A percentile compares a stretch with the other conserved stretches of the same genome.
Conservation (phyloP, 2,329 filamentous ascomycete genomes). For the Colletotrichum noveboracense region DNA sequence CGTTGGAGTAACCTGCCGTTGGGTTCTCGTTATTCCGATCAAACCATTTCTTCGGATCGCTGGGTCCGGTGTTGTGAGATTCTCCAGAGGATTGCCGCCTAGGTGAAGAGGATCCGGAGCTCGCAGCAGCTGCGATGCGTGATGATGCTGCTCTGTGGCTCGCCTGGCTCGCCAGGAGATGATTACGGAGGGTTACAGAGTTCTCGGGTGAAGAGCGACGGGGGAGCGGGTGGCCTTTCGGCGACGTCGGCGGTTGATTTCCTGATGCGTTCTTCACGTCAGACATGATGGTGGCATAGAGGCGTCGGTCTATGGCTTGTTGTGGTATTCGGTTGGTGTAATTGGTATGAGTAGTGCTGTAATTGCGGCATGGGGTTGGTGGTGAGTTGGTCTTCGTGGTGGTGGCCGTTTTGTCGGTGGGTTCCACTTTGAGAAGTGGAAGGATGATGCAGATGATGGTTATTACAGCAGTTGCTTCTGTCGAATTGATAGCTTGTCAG, state of each 20-base stretch:
- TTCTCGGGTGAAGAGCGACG: slow-evolving; percentile 48
- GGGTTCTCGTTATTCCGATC: slow-evolving; percentile 58
- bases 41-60: slow-evolving; percentile 61
- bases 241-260: slow-evolving; percentile 25
- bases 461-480: too few species aligned
- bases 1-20: slow-evolving; percentile 43
- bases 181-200: slow-evolving; percentile 53
- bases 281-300: slow-evolving; percentile 33
- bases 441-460: too few species aligned
- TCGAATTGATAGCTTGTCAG: background rate
- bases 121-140: too few species aligned
- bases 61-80: slow-evolving; percentile 52
- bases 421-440: background rate
- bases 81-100: slow-evolving; percentile 52
- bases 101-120: slow-evolving; percentile 22
- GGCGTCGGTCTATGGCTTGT: background rate
- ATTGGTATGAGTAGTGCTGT: background rate
- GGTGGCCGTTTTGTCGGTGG: background rate
- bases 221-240: slow-evolving; percentile 46
- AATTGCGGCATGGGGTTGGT: background rate
- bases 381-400: background rate
- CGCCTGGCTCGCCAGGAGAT: slow-evolving; percentile 49
- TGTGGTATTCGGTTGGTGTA: background rate
- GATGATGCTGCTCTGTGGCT: slow-evolving; percentile 26
- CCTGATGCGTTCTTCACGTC: slow-evolving; percentile 27